Evolutionary conservation across 192 early-diverging fungal species (phyloP), one percentile per base, ranked within the genome.

Genomic region (Jimgerdemannia flammicorona): DNA sequence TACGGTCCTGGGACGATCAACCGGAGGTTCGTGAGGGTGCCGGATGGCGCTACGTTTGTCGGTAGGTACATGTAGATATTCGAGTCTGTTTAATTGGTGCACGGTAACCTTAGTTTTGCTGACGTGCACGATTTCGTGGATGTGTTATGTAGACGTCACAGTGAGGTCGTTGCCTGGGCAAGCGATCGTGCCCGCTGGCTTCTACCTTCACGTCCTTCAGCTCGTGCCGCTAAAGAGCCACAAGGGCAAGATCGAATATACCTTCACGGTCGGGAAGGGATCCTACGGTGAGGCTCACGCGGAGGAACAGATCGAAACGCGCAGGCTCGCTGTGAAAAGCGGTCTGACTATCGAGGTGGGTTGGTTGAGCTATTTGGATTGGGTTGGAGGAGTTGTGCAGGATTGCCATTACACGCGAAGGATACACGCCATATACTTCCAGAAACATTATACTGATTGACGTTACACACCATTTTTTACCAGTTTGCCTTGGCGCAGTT

Each of bases 11-110:
- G 95, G 11, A 85, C 89, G 40, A 90, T 98, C 70, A 83, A 90
- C 72, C 90, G 98, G 49, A 85, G 87, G 29, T 96, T 96, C 76
- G 80, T 99, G 19, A 85, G 78, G 43, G 95, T 97, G 40, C 98
- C 98, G 3, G 71, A 75, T 0, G 93, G 93, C 44, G 93, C 96
- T n/a, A 95, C 95, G 66, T 88, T 91, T 72, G 93, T 90, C 9
- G 86, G 86, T 85, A 71, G 69, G 75, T 42, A 29, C 75, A 79
- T 87, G 77, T 79, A 43, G 49, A 59, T 29, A 29, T 29, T 29
- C 29, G 29, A 1, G 29, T 29, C 29, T 29, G 29, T 29, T 29
- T 29, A 29, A 29, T 29, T 29, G 29, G 29, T 29, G 29, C 29
- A 29, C 29, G 29, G 29, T 29, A 29, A 0, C 29, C 29, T 29